Percentiles rank a stretch among this genome's conserved stretches.
These are phyloP conservation scores for Candida maris DNA, from an alignment of 805 yeast species.

Conservation along the genomic window DNA sequence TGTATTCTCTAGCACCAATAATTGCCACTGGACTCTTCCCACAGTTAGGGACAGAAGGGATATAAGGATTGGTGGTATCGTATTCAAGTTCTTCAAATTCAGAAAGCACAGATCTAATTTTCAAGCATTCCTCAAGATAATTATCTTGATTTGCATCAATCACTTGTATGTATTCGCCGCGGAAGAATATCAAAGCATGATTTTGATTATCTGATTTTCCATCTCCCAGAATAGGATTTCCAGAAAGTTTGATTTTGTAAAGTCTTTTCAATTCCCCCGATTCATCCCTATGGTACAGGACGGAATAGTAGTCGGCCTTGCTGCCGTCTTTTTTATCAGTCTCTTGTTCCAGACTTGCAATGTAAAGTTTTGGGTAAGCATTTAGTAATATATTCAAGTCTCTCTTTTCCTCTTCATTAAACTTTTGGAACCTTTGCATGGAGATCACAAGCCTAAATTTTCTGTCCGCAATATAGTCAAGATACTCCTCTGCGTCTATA, in stretches of 20 bases:
- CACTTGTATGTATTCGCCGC: slow-evolving; percentile 94
- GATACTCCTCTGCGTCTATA: slow-evolving; percentile 54
- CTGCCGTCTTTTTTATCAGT: slow-evolving; percentile 38
- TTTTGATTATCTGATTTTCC: slow-evolving; percentile 97
- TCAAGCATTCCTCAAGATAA: slow-evolving; percentile 89
- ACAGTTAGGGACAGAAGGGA: slow-evolving; percentile 51
- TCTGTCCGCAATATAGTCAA: slow-evolving; percentile 69
- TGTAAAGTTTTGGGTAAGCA: slow-evolving; percentile 64
- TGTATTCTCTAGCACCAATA: slow-evolving; percentile 92
- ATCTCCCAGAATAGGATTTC: slow-evolving; percentile 93
- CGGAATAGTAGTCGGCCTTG: slow-evolving; percentile 50
- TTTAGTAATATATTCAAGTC: slow-evolving; percentile 65
- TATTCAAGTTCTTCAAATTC: slow-evolving; percentile 82
- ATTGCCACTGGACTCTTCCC: slow-evolving; percentile 71
- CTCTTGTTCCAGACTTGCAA: slow-evolving; percentile 54
- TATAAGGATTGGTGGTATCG: slow-evolving; percentile 42
- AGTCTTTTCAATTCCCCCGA: slow-evolving; percentile 48
- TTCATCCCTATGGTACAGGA: slow-evolving; percentile 55
- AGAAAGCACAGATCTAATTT: slow-evolving; percentile 79
- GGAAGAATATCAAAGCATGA: slow-evolving; percentile 75
- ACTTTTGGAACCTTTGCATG: slow-evolving; percentile 78
- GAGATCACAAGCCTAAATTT: slow-evolving; percentile 80
- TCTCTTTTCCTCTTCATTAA: slow-evolving; percentile 59
- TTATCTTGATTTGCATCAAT: slow-evolving; percentile 97
- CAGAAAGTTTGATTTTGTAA: slow-evolving; percentile 71